Percentiles rank a stretch among this genome's conserved stretches.
These are phyloP conservation scores for Russula griseocarnosa DNA, from an alignment of 768 basidiomycete genomes.

Conservation along the genomic window DNA sequence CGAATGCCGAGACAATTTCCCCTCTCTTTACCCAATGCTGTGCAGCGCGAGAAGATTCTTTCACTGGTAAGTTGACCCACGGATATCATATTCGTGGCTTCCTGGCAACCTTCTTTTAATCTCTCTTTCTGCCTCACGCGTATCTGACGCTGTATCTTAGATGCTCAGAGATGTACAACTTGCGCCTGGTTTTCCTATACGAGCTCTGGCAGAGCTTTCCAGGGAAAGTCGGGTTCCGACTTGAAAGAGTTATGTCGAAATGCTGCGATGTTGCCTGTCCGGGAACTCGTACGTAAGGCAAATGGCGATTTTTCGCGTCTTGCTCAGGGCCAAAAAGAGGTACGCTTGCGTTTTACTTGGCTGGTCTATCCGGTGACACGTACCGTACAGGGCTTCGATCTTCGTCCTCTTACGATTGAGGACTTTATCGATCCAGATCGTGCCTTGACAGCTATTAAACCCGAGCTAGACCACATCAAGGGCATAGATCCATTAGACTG, in stretches of 20 bases:
- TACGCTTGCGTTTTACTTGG: conserved; percentile 31
- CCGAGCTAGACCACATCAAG: not conserved
- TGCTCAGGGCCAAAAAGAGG: conserved; percentile 43
- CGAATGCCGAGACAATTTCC: conserved; percentile 98
- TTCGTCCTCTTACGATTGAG: conserved; percentile 63
- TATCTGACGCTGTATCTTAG: conserved; percentile 39
- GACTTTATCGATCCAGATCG: conserved; percentile 60
- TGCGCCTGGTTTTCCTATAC: conserved; percentile 56
- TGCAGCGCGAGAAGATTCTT: conserved; percentile 83
- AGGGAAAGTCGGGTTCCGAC: conserved; percentile 87
- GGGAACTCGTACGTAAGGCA: conserved; percentile 69
- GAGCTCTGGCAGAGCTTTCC: conserved; percentile 59
- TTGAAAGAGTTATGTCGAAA: conserved; percentile 87
- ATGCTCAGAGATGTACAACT: conserved; percentile 81
- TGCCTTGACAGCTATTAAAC: not conserved
- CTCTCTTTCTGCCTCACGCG: not conserved
- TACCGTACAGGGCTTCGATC: conserved; percentile 62
- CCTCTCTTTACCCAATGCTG: conserved; percentile 69
- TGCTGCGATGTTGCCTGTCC: conserved; percentile 89
- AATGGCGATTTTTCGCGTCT: conserved; percentile 48
- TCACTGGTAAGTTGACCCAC: conserved; percentile 49
- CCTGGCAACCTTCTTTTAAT: not conserved
- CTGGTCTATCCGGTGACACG: not conserved
- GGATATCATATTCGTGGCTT: not conserved
- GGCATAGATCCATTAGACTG: conserved; percentile 1